These are phyloP conservation scores for Sutorius eximius DNA, from an alignment of 1,284 basidiomycete genomes.

Conservation along the genomic window DNA sequence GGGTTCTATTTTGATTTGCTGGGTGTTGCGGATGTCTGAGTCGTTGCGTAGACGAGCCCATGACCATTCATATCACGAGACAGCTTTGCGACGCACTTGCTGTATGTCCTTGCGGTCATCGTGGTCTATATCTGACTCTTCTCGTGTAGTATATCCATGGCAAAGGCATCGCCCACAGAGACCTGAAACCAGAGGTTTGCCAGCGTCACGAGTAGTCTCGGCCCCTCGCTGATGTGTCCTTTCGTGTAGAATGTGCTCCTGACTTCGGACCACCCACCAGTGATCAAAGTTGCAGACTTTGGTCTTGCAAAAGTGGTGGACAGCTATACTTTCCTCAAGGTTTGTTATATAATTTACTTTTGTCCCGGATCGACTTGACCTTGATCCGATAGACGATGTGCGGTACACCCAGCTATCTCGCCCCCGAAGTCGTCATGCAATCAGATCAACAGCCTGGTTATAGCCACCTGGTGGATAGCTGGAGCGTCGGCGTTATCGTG, in stretches of 20 bases:
- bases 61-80: conserved; percentile 62
- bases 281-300: conserved; percentile 88
- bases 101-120: conserved; percentile 39
- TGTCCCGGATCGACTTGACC: conserved; percentile 7
- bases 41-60: conserved; percentile 50
- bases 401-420: conserved; percentile 82
- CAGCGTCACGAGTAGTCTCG: neutral
- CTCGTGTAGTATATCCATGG: conserved; percentile 67
- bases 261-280: conserved; percentile 61
- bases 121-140: conserved; percentile 4
- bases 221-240: conserved; percentile 2
- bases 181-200: conserved; percentile 84
- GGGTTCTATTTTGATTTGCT: conserved; percentile 31
- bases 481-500: conserved; percentile 91
- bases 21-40: conserved; percentile 6
- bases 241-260: conserved; percentile 65
- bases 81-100: conserved; percentile 75
- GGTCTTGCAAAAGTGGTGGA: conserved; percentile 89
- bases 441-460: conserved; percentile 65
- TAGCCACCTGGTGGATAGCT: conserved; percentile 83
- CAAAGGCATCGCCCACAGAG: conserved; percentile 81
- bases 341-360: conserved; percentile 34
- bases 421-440: conserved; percentile 85
- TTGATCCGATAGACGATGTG: conserved; percentile 69
- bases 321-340: conserved; percentile 67